These are phyloP conservation scores for Moricandia arvensis DNA, from an alignment of 345 rosid species.

Conservation along the genomic window DNA sequence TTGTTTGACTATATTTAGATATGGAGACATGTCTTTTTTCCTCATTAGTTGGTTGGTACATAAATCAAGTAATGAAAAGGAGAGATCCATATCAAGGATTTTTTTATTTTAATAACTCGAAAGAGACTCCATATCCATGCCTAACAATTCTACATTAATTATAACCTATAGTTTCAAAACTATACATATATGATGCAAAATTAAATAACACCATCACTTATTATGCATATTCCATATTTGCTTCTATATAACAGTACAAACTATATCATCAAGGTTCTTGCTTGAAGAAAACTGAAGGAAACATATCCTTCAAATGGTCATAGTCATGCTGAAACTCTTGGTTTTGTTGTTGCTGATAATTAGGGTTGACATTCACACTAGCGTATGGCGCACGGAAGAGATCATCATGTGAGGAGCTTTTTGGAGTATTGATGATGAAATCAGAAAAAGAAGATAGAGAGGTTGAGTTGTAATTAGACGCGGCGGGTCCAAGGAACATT, in stretches of 20 bases:
- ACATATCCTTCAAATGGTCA: constrained; percentile 76
- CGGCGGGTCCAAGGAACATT: constrained; percentile 38
- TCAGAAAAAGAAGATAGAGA: constrained; percentile 20
- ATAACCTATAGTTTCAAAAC: background rate
- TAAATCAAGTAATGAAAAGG: too few species aligned
- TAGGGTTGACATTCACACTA: constrained; percentile 21
- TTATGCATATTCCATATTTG: constrained; percentile 11
- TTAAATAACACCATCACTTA: constrained; percentile 15
- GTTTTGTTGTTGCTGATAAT: constrained; percentile 29
- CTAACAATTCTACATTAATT: background rate
- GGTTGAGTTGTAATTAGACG: too few species aligned
- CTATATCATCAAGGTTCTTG: constrained; percentile 40
- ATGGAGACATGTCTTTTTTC: too few species aligned
- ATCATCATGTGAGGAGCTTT: constrained; percentile 43
- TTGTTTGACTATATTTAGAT: too few species aligned
- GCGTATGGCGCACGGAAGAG: constrained; percentile 32
- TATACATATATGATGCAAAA: constrained; percentile 5
- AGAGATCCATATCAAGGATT: too few species aligned
- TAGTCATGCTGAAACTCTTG: constrained; percentile 47
- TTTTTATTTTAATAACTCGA: too few species aligned
- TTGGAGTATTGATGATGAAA: constrained; percentile 29
- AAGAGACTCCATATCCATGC: too few species aligned
- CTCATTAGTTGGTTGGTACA: too few species aligned
- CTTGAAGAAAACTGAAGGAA: constrained; percentile 71
- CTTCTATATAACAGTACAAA: background rate